Conservation (phyloP, 352 stramenopile genomes). For the Phytophthora litchii region DNA sequence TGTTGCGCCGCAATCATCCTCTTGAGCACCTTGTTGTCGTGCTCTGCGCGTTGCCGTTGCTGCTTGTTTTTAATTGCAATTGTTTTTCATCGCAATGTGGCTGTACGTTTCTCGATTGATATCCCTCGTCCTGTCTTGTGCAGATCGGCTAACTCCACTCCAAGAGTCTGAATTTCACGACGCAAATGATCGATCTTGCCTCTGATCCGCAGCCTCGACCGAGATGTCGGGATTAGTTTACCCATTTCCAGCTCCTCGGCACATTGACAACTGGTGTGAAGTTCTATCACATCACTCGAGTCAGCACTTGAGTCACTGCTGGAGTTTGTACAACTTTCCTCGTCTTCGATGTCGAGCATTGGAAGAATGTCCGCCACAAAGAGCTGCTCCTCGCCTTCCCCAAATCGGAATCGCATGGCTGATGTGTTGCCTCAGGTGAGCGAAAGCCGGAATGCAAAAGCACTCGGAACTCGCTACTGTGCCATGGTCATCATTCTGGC, state of each 20-base stretch:
- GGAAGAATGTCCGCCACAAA: slow-evolving; percentile 21
- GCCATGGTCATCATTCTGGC: background rate
- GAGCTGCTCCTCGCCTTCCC: slow-evolving; percentile 21
- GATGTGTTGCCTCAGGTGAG: background rate
- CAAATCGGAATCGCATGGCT: slow-evolving; percentile 24
- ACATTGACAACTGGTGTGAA: slow-evolving; percentile 5
- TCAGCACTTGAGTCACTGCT: background rate
- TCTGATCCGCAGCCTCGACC: background rate
- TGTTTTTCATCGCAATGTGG: slow-evolving; percentile 5
- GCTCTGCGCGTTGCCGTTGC: slow-evolving; percentile 8
- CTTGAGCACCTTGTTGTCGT: slow-evolving; percentile 28
- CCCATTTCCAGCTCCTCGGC: slow-evolving; percentile 3
- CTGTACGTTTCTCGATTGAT: background rate
- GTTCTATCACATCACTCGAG: background rate
- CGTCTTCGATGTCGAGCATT: slow-evolving; percentile 19
- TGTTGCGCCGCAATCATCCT: slow-evolving; percentile 25
- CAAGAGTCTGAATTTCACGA: slow-evolving; percentile 17
- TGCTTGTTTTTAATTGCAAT: slow-evolving; percentile 3
- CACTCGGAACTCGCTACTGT: background rate
- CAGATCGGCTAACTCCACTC: slow-evolving; percentile 13
- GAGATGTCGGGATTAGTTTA: background rate
- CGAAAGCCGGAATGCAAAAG: slow-evolving; percentile 12
- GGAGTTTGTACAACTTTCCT: slow-evolving; percentile 2
- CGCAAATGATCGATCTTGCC: slow-evolving; percentile 18
- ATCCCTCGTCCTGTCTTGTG: slow-evolving; percentile 1